These are phyloP conservation scores for Alternaria viburni DNA, from an alignment of 2,329 filamentous ascomycete species.

Conservation along the genomic window DNA sequence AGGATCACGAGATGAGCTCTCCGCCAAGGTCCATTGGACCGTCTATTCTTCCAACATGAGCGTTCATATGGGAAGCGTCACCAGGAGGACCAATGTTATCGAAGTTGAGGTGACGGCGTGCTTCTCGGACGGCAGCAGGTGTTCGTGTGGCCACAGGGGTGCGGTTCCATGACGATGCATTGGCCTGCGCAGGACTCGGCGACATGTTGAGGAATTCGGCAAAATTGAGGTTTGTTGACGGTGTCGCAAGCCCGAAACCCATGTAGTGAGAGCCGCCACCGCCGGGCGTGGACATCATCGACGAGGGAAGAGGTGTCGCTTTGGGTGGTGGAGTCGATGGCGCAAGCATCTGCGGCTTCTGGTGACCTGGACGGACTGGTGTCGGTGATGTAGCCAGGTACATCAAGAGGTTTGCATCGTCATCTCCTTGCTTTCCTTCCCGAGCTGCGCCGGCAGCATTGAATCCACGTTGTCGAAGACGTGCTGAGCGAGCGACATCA, in stretches of 20 bases:
- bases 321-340: slow-evolving; percentile 63
- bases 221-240: slow-evolving; percentile 88
- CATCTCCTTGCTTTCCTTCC: slow-evolving; percentile 69
- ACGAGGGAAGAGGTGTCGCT: slow-evolving; percentile 71
- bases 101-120: slow-evolving; percentile 81
- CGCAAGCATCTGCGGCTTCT: slow-evolving; percentile 56
- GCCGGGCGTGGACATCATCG: slow-evolving; percentile 87
- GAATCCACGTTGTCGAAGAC: slow-evolving; percentile 50
- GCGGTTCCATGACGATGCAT: slow-evolving; percentile 74
- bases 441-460: slow-evolving; percentile 47
- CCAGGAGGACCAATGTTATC: slow-evolving; percentile 71
- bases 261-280: slow-evolving; percentile 64
- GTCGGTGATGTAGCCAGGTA: slow-evolving; percentile 93
- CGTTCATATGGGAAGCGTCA: slow-evolving; percentile 50
- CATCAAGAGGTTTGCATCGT: slow-evolving; percentile 83
- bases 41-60: slow-evolving; percentile 53
- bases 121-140: slow-evolving; percentile 70
- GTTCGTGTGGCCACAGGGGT: slow-evolving; percentile 70
- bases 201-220: slow-evolving; percentile 98
- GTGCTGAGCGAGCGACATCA: slow-evolving; percentile 47
- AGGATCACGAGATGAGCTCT: slow-evolving; percentile 61
- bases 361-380: slow-evolving; percentile 66
- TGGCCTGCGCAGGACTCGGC: slow-evolving; percentile 82
- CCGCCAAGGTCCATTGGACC: slow-evolving; percentile 71
- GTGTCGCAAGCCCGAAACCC: slow-evolving; percentile 72